Base-by-base conservation (phyloP, 2,329 filamentous ascomycete genomes). In the Cadophora sp. region DNA sequence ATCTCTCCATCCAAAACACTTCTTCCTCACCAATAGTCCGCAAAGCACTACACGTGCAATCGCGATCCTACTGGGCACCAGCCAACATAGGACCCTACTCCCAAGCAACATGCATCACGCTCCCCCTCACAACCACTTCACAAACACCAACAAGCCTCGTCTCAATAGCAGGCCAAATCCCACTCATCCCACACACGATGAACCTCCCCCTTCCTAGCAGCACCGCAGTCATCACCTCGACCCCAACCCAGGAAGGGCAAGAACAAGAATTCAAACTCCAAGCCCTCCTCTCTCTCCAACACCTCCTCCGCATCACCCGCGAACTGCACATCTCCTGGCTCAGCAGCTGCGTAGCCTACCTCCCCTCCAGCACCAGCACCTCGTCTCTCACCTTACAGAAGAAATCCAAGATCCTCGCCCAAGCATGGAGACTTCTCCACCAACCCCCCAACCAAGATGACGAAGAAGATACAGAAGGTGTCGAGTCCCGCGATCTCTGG, bases 81-180 rank as follows among this genome's bases (percentile, higher is more conserved):
- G 95, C 96, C 22, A 98, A 98, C 76, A 98, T 99, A 63, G 96
- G 96, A 0, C 96, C 96, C 0, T 98, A 98, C 79, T 97, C 94
- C 65, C 96, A 99, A 80, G 93, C 94, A 4, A 88, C 96, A 59
- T 83, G 85, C 1, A 80, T 87, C 13, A 82, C 82, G 13, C 74
- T 83, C 4, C 39, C 66, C 8, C 72, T 74, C 3, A 62, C 77
- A 33, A 69, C 74, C 22, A 75, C 76, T 13, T 62, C 70, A 41
- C 61, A 68, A 14, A 33, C 43, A 59, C 68, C 55, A 20, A 73
- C 73, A 50, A 76, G 70, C 51, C 45, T 72, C 11, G 82, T 95
- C 18, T 89, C 89, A 64, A 84, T 97, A 43, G 94, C 96, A 0
- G 96, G 96, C 0, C 96, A 98, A 79, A 97, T 99, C 59, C 93